A percentile compares a stretch with the other conserved stretches of the same genome.
These are phyloP conservation scores for Udeniomyces megalosporus DNA, from an alignment of 768 basidiomycete species.

Conservation along the genomic window DNA sequence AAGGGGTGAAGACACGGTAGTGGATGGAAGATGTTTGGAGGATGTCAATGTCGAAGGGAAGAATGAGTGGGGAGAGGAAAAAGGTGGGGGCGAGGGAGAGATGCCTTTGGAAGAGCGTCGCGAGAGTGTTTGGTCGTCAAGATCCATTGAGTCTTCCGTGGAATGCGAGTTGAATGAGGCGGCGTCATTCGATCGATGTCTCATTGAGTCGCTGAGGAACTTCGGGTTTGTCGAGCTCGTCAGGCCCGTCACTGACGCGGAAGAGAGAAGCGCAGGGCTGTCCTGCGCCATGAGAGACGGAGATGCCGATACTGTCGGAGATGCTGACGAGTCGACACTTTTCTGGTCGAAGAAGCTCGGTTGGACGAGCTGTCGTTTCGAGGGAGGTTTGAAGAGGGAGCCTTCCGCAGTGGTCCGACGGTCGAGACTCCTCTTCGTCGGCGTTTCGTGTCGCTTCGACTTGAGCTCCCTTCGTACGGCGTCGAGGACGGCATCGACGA, in stretches of 20 bases:
- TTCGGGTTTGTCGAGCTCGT: too few species aligned
- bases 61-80: not conserved
- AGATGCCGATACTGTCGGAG: not conserved
- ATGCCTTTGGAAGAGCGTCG: not conserved
- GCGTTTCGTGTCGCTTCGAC: not conserved
- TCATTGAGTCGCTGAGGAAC: not conserved
- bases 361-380: too few species aligned
- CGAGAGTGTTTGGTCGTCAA: not conserved
- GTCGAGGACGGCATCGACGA: constrained; percentile 71
- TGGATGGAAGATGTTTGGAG: too few species aligned
- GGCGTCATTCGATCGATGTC: not conserved
- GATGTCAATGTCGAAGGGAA: too few species aligned
- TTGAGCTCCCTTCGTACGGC: constrained; percentile 46
- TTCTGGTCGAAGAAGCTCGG: not conserved
- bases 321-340: not conserved
- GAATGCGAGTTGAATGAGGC: not conserved
- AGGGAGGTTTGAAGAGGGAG: too few species aligned
- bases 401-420: not conserved
- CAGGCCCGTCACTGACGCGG: too few species aligned
- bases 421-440: not conserved
- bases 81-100: not conserved
- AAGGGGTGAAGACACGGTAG: not conserved
- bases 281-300: not conserved
- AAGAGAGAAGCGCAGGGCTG: not conserved
- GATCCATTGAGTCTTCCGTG: not conserved